Percentiles rank a stretch among this genome's conserved stretches.
phyloP scores from a whole-genome alignment of 116 monocot species.

The Dioscorea cayenensis region DNA sequence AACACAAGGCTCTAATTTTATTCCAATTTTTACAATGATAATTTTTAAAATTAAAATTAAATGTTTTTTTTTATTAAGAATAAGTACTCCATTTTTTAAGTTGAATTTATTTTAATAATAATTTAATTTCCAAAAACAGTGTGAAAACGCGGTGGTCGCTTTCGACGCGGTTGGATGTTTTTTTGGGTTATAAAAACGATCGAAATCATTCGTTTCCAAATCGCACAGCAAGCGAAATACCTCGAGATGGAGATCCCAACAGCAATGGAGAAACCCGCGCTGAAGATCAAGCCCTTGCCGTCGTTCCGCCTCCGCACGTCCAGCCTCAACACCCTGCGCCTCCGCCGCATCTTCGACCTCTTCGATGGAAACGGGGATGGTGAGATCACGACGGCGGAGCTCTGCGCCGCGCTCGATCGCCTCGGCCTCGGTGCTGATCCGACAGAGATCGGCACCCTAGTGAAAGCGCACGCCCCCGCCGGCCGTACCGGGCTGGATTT shows the following conservation, averaged over 20 bases:
- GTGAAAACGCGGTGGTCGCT: no score
- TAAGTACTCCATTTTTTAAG: no score
- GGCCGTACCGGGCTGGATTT: conserved; percentile 45
- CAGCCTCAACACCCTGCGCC: conserved; percentile 67
- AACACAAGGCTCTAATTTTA: no score
- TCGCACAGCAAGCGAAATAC: no score
- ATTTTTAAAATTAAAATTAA: no score
- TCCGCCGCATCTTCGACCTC: conserved; percentile 75
- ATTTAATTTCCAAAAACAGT: no score
- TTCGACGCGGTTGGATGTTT: no score
- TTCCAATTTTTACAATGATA: no score
- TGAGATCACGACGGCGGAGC: conserved; percentile 59
- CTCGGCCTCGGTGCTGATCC: conserved; percentile 56
- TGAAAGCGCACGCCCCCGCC: conserved; percentile 26
- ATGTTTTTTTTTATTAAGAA: no score
- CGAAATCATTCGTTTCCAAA: no score
- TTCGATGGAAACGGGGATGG: conserved; percentile 73
- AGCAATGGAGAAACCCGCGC: background rate
- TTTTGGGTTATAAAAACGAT: no score
- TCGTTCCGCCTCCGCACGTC: conserved; percentile 67
- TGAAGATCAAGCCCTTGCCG: conserved; percentile 10
- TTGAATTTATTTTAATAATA: no score
- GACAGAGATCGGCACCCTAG: conserved; percentile 26
- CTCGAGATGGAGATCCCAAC: background rate
- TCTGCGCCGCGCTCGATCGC: conserved; percentile 44